Evolutionary conservation across 306 rosid genomes (phyloP), one percentile per base, ranked within the genome.

Genomic region (Lotus japonicus): DNA sequence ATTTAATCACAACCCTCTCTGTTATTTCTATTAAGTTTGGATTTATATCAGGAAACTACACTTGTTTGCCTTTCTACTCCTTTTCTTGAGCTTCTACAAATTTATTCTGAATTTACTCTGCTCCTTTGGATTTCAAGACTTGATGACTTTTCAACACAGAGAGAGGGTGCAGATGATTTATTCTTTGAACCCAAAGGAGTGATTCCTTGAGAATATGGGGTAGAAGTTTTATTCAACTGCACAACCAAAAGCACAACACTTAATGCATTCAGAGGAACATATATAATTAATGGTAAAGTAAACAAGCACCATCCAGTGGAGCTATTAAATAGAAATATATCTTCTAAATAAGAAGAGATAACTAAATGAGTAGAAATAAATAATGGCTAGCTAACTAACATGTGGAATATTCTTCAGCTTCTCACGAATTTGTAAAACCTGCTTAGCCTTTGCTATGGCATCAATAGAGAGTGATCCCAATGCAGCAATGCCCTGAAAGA

Each of bases 21-120:
- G 90, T 84, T 52, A 92, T 84, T 75, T 90, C 97, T 52, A 92
- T 92, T 78, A 92, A 85, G 81, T 92, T 92, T 3, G 98, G 98
- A 85, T 92, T 92, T 39, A 83, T 88, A 86, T 92, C 96, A 26
- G 96, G 91, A 58, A 92, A 70, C 59, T 92, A 97, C 14, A 94
- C 97, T 84, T 80, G 94, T 80, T 92, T 92, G 64, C 87, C 98
- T 81, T 44, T 88, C 58, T 91, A 94, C 87, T 92, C 98, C 79
- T 88, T 92, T 13, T 97, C 98, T 85, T 90, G 98, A 68, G 96
- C 94, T 83, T 94, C 98, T 71, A 97, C 98, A 83, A 88, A 94
- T 84, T 90, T 82, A 79, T 87, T 90, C 98, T 92, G 84, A 39
- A 72, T 8, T 17, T 71, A 87, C 80, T 86, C 85, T n/a, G n/a